These are phyloP conservation scores for Neopestalotiopsis sp. DNA, from an alignment of 2,329 filamentous ascomycete species.

Conservation along the genomic window DNA sequence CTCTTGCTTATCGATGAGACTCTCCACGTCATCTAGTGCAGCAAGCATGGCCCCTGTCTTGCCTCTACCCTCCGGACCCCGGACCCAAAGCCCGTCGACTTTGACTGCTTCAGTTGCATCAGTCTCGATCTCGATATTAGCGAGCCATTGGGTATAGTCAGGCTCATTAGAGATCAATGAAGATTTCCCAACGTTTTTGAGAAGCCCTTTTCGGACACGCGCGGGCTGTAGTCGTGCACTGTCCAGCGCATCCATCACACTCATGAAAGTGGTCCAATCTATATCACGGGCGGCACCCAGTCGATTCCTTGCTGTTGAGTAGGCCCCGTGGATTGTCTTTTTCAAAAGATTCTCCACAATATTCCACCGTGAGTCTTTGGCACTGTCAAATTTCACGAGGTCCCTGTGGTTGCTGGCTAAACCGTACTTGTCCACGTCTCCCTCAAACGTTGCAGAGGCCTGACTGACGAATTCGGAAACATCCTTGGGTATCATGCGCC, in stretches of 20 bases:
- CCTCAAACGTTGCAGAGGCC: conserved; percentile 43
- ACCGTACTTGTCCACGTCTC: conserved; percentile 39
- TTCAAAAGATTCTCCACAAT: conserved; percentile 43
- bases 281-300: conserved; percentile 42
- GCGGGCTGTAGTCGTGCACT: conserved; percentile 33
- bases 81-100: conserved; percentile 44
- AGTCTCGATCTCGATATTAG: conserved; percentile 22
- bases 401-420: conserved; percentile 44
- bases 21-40: conserved; percentile 41
- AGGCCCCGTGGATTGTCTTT: conserved; percentile 41
- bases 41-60: conserved; percentile 47
- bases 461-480: conserved; percentile 43
- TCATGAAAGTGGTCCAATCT: conserved; percentile 37
- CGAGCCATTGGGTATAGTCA: conserved; percentile 42
- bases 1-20: conserved; percentile 27
- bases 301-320: conserved; percentile 40
- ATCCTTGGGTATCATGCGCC: conserved; percentile 36
- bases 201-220: not conserved
- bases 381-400: conserved; percentile 47
- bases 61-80: conserved; percentile 46
- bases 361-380: conserved; percentile 42
- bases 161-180: conserved; percentile 44
- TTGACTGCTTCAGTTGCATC: not conserved
- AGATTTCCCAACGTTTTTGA: conserved; percentile 25
- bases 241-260: conserved; percentile 38